Base-by-base conservation (phyloP, 2,329 filamentous ascomycete genomes). In the Colletotrichum sp. region DNA sequence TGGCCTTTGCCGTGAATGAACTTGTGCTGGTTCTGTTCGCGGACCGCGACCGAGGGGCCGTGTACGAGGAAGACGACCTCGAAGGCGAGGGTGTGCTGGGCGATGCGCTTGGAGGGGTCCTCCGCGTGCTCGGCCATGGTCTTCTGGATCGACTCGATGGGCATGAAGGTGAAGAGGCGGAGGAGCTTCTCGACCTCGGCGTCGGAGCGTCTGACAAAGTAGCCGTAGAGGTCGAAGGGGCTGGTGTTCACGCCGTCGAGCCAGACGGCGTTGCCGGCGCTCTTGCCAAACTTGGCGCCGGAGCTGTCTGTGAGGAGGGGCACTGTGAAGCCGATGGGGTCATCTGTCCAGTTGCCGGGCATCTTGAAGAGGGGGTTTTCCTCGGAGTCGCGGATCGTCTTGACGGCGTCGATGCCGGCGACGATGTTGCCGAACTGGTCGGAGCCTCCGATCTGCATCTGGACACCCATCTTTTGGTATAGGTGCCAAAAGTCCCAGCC, bases 391-490 rank as follows among this genome's bases (percentile, higher is more conserved):
- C 93, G 90, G 59, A 96, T 92, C 71, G 93, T 89, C 84, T 96
- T 96, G 80, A 99, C 91, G 4, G 94, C 92, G 76, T 98, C 95
- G 81, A 97, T 93, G 65, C 97, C 97, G 15, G 96, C 93, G 32
- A 98, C 91, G 78, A 99, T 99, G 85, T 99, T 99, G 77, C 97
- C 97, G 83, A 94, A 99, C 86, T 99, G 97, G 83, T 99, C 97
- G 8, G 96, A 96, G 52, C 97, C 97, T 74, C 97, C 97, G 68
- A 99, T 95, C 85, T 99, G 96, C 83, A 99, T 91, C 82, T 96
- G 93, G 12, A 96, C 89, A 64, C 90, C 90, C 28, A 89, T 88
- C 63, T 91, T 89, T 77, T 80, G 84, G 85, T 95, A 98, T 86
- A 99, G 90, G 79, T 95, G 90, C 95, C 95, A 99, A 92, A 96